These are phyloP conservation scores for Mycena metata DNA, from an alignment of 768 basidiomycete species.

Conservation along the genomic window DNA sequence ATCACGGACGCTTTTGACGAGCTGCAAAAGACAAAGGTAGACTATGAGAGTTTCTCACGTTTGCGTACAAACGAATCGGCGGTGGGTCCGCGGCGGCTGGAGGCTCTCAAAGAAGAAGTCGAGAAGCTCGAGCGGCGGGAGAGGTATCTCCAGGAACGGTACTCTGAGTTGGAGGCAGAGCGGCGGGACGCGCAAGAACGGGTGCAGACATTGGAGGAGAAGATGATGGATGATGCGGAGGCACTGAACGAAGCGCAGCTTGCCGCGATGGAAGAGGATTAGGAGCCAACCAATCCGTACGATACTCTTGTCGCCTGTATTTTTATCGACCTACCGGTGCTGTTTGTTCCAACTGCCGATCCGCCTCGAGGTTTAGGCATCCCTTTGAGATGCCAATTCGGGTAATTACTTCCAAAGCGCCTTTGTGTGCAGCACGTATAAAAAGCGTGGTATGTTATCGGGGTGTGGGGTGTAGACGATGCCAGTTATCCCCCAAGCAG, in stretches of 20 bases:
- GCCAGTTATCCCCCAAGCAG: constrained; percentile 28
- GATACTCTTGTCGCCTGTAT: constrained; percentile 31
- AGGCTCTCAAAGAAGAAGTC: constrained; percentile 89
- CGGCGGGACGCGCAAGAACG: constrained; percentile 70
- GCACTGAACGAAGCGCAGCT: constrained; percentile 83
- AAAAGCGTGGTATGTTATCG: constrained; percentile 27
- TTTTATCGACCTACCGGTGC: constrained; percentile 36
- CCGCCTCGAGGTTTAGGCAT: constrained; percentile 25
- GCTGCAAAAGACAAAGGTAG: constrained; percentile 73
- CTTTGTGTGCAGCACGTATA: constrained; percentile 34
- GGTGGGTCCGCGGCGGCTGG: constrained; percentile 83
- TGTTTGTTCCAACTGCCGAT: constrained; percentile 19
- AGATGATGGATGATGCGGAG: constrained; percentile 88
- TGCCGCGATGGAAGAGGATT: constrained; percentile 68
- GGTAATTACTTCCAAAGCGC: constrained; percentile 22
- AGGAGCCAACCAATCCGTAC: constrained; percentile 10
- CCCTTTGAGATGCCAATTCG: constrained; percentile 19
- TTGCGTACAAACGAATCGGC: constrained; percentile 80
- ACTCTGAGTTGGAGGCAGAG: constrained; percentile 86
- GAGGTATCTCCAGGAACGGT: constrained; percentile 81
- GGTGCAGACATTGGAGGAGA: constrained; percentile 82
- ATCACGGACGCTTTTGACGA: constrained; percentile 78
- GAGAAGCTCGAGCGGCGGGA: constrained; percentile 84
- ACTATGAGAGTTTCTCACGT: constrained; percentile 84
- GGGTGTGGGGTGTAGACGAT: constrained; percentile 11